Evolutionary conservation across 768 basidiomycete genomes (phyloP).

Genomic region (Tephrocybe rancida): DNA sequence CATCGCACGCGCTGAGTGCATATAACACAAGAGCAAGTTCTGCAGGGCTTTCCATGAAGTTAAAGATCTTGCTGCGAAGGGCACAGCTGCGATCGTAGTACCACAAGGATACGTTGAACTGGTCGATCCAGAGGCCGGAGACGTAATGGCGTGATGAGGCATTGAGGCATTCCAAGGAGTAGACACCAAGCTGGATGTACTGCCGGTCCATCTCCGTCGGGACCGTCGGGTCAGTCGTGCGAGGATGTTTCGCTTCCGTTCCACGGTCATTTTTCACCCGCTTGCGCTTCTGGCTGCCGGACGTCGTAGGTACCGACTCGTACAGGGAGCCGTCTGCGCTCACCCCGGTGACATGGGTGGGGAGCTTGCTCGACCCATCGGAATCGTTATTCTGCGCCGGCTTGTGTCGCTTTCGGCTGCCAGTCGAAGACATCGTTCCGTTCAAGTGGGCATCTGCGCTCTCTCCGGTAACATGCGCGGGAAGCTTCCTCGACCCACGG

Average conservation of each 20-base stretch:
- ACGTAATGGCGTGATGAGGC: slow-evolving; percentile 17
- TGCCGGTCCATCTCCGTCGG: not conserved
- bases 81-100: slow-evolving; percentile 28
- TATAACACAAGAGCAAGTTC: slow-evolving; percentile 23
- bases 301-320: not conserved
- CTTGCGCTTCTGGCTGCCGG: slow-evolving; percentile 1
- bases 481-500: not conserved
- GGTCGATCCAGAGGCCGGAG: slow-evolving; percentile 23
- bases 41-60: slow-evolving; percentile 17
- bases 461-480: too few relatives aligned
- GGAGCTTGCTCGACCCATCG: not conserved
- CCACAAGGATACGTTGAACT: slow-evolving; percentile 22
- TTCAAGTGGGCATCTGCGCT: not conserved
- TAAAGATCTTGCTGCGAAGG: slow-evolving; percentile 17
- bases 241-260: not conserved
- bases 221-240: not conserved
- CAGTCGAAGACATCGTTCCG: not conserved
- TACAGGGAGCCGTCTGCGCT: not conserved
- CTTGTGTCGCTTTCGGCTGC: not conserved
- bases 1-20: slow-evolving; percentile 1
- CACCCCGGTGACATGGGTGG: too few relatives aligned
- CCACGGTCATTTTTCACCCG: not conserved
- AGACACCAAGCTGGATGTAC: not conserved
- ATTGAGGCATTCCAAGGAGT: slow-evolving; percentile 4
- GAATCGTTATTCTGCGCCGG: not conserved